Evolutionary conservation across 1,284 basidiomycete genomes (phyloP).

Genomic region (Cystobasidiaceae sp.): DNA sequence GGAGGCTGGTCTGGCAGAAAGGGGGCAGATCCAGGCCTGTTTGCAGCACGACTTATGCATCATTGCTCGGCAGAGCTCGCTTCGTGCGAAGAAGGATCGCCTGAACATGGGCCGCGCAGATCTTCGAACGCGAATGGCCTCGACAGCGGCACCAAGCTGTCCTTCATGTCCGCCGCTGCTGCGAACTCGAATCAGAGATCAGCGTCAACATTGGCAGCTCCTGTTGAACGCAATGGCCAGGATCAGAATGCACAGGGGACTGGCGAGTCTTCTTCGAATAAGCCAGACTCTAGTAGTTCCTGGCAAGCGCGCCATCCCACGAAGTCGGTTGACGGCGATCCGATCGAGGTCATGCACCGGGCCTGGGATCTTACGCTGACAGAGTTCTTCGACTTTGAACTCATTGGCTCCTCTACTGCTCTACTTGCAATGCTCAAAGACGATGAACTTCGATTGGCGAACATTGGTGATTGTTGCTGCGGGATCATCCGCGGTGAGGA

Average conservation of each 20-base stretch:
- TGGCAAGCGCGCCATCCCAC: not conserved
- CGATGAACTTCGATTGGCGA: constrained; percentile 78
- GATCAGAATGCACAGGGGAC: no score
- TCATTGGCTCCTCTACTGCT: constrained; percentile 55
- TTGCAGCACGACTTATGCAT: constrained; percentile 81
- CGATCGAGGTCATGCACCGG: constrained; percentile 56
- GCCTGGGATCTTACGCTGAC: constrained; percentile 55
- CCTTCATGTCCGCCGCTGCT: not conserved
- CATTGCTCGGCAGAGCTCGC: constrained; percentile 53
- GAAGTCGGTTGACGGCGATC: constrained; percentile 47
- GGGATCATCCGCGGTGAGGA: constrained; percentile 42
- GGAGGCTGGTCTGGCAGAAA: constrained; percentile 69
- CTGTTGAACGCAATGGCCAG: not conserved
- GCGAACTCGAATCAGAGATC: not conserved
- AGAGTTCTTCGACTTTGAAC: constrained; percentile 51
- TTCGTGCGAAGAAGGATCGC: constrained; percentile 50
- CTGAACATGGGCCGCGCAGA: no score
- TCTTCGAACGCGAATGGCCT: no score
- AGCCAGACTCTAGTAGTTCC: not conserved
- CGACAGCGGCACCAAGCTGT: not conserved
- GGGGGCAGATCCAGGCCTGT: constrained; percentile 62
- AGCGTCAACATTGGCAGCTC: not conserved
- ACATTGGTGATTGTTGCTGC: constrained; percentile 81
- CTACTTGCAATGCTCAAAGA: constrained; percentile 57
- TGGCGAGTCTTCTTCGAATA: not conserved